Conservation (phyloP, 2,329 filamentous ascomycete species). For the Reticulascus tulasneorum region DNA sequence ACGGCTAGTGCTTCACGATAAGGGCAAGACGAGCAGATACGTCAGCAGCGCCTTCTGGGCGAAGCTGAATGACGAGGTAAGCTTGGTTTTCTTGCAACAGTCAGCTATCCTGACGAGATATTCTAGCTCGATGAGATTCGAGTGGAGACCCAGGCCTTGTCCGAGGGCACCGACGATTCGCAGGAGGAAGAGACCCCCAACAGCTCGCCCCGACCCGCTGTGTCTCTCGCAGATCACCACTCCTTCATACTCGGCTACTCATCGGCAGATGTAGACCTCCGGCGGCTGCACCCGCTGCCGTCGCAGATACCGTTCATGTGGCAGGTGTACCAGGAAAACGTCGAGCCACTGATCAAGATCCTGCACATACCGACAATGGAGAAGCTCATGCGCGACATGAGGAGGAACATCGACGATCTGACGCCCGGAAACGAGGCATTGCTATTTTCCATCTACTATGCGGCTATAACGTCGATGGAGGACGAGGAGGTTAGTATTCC, state of each 20-base stretch:
- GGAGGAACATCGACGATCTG: conserved; percentile 55
- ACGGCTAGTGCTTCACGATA: conserved; percentile 65
- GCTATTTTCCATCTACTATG: conserved; percentile 60
- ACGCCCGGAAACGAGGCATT: conserved; percentile 55
- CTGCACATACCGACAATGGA: conserved; percentile 66
- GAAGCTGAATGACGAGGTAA: conserved; percentile 69
- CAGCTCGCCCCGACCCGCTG: conserved; percentile 30
- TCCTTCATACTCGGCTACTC: conserved; percentile 70
- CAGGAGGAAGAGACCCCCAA: conserved; percentile 55
- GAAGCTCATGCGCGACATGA: conserved; percentile 56
- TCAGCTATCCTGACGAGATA: conserved; percentile 1
- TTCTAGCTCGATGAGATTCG: conserved; percentile 39
- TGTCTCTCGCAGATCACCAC: conserved; percentile 51
- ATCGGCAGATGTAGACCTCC: conserved; percentile 65
- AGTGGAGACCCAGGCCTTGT: conserved; percentile 29
- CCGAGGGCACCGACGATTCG: conserved; percentile 53
- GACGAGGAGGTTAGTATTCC: conserved; percentile 47
- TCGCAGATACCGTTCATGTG: conserved; percentile 65
- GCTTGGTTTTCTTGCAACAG: conserved; percentile 18
- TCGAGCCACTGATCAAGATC: conserved; percentile 69
- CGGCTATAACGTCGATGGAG: conserved; percentile 55
- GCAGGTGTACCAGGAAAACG: conserved; percentile 68
- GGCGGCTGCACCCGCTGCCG: conserved; percentile 59
- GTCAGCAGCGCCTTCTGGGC: conserved; percentile 76
- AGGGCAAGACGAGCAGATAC: conserved; percentile 64